These are phyloP conservation scores for Umbilicus rupestris DNA, from an alignment of 164 flowering plant species.

Conservation along the genomic window DNA sequence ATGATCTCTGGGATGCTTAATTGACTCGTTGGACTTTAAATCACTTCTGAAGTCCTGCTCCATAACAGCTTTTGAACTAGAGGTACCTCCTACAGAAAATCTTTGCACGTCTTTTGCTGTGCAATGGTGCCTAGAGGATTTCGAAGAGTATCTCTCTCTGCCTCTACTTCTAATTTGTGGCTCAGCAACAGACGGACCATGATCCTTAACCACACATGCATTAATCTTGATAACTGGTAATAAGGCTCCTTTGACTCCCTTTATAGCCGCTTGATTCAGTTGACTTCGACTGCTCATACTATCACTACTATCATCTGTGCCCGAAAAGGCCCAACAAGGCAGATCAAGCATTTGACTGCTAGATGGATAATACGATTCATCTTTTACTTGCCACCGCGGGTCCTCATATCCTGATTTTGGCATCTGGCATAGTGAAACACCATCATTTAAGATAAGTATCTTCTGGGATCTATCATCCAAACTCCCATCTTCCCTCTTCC, in stretches of 20 bases:
- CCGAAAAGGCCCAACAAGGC: constrained; percentile 79
- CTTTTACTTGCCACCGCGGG: constrained; percentile 72
- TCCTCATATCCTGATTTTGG: constrained; percentile 77
- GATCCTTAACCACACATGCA: constrained; percentile 82
- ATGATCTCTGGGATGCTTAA: constrained; percentile 55
- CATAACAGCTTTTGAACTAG: constrained; percentile 23
- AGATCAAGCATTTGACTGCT: constrained; percentile 67
- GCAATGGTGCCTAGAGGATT: constrained; percentile 33
- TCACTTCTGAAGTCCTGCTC: constrained; percentile 29
- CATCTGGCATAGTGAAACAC: constrained; percentile 85
- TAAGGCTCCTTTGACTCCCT: constrained; percentile 64
- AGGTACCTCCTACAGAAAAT: constrained; percentile 34
- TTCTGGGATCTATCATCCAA: constrained; percentile 49
- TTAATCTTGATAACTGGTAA: constrained; percentile 83
- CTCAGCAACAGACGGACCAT: constrained; percentile 64
- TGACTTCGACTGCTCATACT: constrained; percentile 17
- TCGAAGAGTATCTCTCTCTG: constrained; percentile 52
- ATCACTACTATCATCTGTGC: constrained; percentile 62
- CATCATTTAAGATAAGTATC: constrained; percentile 79
- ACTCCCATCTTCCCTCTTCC: constrained; percentile 83
- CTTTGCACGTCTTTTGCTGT: constrained; percentile 41
- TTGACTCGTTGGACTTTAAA: constrained; percentile 21
- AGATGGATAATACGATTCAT: constrained; percentile 70
- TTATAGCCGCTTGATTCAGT: constrained; percentile 29
- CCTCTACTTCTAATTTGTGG: constrained; percentile 45